Evolutionary conservation across 73 alveolate genomes (phyloP).

Genomic region (Paramecium pentaurelia): DNA sequence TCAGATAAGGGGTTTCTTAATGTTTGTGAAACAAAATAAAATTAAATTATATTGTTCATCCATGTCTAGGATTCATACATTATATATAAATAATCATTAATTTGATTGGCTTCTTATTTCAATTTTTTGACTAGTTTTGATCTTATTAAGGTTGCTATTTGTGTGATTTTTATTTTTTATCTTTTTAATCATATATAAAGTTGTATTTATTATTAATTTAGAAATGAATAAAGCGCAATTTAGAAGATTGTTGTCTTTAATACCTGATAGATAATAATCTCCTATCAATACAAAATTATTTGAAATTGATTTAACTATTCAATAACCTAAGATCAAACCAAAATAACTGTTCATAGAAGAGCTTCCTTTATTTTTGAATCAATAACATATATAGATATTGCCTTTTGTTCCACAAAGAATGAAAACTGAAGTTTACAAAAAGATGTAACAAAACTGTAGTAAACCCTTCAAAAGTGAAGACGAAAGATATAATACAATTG

Average conservation of each 20-base stretch:
- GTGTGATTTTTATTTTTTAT: background rate
- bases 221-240: background rate
- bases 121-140: background rate
- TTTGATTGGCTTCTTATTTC: background rate
- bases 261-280: background rate
- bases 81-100: background rate
- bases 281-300: background rate
- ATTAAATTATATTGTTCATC: constrained; percentile 39
- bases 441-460: background rate
- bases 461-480: background rate
- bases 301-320: background rate
- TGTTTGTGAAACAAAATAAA: constrained; percentile 46
- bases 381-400: background rate
- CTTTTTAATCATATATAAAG: background rate
- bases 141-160: background rate
- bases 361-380: background rate
- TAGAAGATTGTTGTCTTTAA: background rate
- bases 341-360: background rate
- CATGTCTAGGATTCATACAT: background rate
- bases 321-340: background rate
- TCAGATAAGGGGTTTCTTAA: constrained; percentile 53
- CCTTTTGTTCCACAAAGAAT: background rate
- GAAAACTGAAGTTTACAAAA: background rate
- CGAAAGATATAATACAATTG: constrained; percentile 18
- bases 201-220: background rate